These are phyloP conservation scores for Paecilomyces sp. DNA, from an alignment of 2,329 filamentous ascomycete genomes.

Conservation along the genomic window DNA sequence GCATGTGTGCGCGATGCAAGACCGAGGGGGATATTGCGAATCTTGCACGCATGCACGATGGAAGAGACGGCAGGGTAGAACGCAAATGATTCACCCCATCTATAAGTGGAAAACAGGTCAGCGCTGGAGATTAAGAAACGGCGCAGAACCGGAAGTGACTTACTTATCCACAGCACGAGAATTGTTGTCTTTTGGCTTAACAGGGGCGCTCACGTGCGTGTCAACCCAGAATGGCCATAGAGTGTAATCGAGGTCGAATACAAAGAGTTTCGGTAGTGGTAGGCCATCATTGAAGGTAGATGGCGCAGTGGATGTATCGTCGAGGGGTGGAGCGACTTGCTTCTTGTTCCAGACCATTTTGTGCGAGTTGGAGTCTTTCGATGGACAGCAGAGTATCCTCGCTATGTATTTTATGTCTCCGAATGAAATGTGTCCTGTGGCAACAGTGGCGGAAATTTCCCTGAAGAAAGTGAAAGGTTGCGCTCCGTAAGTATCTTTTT, in stretches of 20 bases:
- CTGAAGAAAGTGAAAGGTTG: neutral
- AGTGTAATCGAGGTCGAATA: slow-evolving; percentile 96
- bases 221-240: slow-evolving; percentile 99
- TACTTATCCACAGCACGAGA: slow-evolving; percentile 38
- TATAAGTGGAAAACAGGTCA: slow-evolving; percentile 13
- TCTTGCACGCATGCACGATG: slow-evolving; percentile 57
- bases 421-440: neutral
- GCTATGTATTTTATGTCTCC: neutral
- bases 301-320: slow-evolving; percentile 36
- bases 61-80: slow-evolving; percentile 66
- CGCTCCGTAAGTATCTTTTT: neutral
- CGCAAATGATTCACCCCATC: slow-evolving; percentile 57
- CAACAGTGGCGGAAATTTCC: neutral
- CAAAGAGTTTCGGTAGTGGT: slow-evolving; percentile 73
- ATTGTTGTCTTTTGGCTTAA: slow-evolving; percentile 55
- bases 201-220: slow-evolving; percentile 73
- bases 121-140: slow-evolving; percentile 3
- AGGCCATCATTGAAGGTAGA: slow-evolving; percentile 57
- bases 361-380: neutral
- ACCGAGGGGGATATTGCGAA: slow-evolving; percentile 52
- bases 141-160: neutral
- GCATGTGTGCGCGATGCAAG: slow-evolving; percentile 76
- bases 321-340: slow-evolving; percentile 25
- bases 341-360: slow-evolving; percentile 28
- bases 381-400: neutral